Percentiles rank a stretch among this genome's conserved stretches.
phyloP scores from a whole-genome alignment of 139 green algal genomes.

The Chlorella sp. region DNA sequence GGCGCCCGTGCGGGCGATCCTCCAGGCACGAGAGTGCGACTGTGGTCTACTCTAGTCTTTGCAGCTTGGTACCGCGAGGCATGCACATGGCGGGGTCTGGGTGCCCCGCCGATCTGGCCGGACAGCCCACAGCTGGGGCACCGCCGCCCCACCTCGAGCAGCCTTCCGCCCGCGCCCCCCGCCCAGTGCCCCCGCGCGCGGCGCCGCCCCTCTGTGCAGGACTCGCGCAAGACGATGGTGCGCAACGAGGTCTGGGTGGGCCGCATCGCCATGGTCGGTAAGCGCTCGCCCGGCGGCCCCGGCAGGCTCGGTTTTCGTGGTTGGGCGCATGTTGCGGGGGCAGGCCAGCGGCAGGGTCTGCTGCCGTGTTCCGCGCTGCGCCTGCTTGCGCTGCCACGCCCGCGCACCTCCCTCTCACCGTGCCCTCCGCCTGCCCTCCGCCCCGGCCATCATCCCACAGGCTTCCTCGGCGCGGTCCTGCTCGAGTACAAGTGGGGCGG shows the following conservation, averaged over 20 bases:
- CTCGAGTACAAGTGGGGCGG: conserved; percentile 25
- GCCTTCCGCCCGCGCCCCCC: no score
- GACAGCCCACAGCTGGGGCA: no score
- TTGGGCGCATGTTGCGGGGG: not conserved
- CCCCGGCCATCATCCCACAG: not conserved
- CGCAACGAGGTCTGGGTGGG: conserved; percentile 27
- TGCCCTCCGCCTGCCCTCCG: not conserved
- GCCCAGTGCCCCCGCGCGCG: no score
- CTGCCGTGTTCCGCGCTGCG: not conserved
- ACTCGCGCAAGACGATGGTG: conserved; percentile 16
- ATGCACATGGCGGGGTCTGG: no score
- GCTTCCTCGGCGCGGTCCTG: conserved; percentile 21
- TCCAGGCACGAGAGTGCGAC: no score
- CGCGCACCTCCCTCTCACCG: not conserved
- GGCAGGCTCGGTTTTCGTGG: not conserved
- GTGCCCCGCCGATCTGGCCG: no score
- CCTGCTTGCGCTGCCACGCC: not conserved
- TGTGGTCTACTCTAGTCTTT: no score
- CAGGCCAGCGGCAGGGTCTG: not conserved
- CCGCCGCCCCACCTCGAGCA: no score
- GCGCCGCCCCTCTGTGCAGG: not conserved
- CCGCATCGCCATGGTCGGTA: conserved; percentile 25
- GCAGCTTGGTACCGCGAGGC: no score
- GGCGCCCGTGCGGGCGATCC: no score
- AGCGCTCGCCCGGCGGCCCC: not conserved